A percentile compares a stretch with the other conserved stretches of the same genome.
Evolutionary conservation across 768 basidiomycete genomes (phyloP).

Genomic region (Astraeus odoratus): DNA sequence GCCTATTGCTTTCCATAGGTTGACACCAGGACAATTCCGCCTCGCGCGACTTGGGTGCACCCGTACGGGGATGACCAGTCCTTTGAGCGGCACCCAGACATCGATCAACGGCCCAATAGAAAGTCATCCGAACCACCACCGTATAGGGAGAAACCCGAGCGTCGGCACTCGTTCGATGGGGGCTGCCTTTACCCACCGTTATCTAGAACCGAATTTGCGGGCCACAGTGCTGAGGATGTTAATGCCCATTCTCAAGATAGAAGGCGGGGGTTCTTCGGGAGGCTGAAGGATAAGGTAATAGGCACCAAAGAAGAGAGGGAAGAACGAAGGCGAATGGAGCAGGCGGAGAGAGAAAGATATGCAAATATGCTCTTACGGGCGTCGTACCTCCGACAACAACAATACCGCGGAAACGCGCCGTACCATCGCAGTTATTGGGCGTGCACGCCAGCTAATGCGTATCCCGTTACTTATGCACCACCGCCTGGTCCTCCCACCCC

Average conservation of each 20-base stretch:
- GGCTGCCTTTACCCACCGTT: background rate
- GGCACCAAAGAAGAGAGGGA: constrained; percentile 62
- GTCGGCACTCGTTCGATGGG: constrained; percentile 25
- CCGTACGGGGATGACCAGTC: constrained; percentile 65
- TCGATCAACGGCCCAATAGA: constrained; percentile 12
- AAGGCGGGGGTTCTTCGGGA: constrained; percentile 51
- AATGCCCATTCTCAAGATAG: constrained; percentile 12
- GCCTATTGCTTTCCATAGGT: constrained; percentile 34
- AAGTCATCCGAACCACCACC: constrained; percentile 18
- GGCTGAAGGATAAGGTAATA: constrained; percentile 56
- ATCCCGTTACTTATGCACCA: background rate
- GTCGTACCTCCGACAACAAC: constrained; percentile 29
- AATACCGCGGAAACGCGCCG: constrained; percentile 23
- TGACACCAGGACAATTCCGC: constrained; percentile 55
- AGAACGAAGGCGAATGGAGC: constrained; percentile 28
- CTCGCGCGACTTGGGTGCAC: constrained; percentile 66
- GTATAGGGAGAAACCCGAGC: constrained; percentile 17
- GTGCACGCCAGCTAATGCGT: background rate
- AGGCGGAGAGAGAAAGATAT: constrained; percentile 11
- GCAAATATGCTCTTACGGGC: constrained; percentile 23
- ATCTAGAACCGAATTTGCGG: background rate
- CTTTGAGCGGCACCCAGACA: constrained; percentile 47
- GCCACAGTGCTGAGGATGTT: background rate
- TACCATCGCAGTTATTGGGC: constrained; percentile 18
- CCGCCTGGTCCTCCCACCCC: background rate